Percentiles rank a stretch among this genome's conserved stretches.
Conservation (phyloP, 2,329 filamentous ascomycete genomes). For the Tolypocladium capitatum region DNA sequence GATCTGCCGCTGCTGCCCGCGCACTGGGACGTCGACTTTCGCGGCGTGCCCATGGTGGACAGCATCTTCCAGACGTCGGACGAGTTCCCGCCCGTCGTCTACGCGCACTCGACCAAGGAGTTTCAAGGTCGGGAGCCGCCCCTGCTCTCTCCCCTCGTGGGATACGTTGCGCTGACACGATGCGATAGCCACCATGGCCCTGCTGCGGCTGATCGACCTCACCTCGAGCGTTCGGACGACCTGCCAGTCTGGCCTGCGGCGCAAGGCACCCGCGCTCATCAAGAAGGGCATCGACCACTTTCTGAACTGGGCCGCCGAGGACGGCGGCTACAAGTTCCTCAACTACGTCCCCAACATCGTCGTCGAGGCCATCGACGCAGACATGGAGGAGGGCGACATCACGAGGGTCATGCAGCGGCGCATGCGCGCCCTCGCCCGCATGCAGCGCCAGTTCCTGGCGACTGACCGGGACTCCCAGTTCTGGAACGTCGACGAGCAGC, state of each 20-base stretch:
- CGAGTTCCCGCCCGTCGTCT: conserved; percentile 21
- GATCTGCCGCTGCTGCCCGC: conserved; percentile 25
- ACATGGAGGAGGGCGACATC: conserved; percentile 15
- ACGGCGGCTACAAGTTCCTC: conserved; percentile 22
- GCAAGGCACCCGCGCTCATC: conserved; percentile 18
- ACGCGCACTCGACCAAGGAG: conserved; percentile 20
- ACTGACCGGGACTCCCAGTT: conserved; percentile 14
- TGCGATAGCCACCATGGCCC: conserved; percentile 22
- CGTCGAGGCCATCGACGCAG: conserved; percentile 21
- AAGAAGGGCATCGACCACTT: conserved; percentile 21
- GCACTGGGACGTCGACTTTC: conserved; percentile 27
- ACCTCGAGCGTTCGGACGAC: conserved; percentile 20
- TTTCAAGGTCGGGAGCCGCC: conserved; percentile 19
- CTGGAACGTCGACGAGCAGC: conserved; percentile 16
- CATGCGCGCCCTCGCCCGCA: conserved; percentile 20
- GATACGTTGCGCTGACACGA: conserved; percentile 4
- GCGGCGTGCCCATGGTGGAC: conserved; percentile 24
- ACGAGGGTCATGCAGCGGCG: conserved; percentile 20
- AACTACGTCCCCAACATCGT: conserved; percentile 25
- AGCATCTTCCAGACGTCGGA: conserved; percentile 20
- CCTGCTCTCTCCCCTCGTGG: no score
- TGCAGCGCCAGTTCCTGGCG: conserved; percentile 23
- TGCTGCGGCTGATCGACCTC: conserved; percentile 26
- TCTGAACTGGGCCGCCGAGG: conserved; percentile 27
- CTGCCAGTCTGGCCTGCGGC: conserved; percentile 20